phyloP scores from a whole-genome alignment of 306 rosid genomes.

The Vigna angularis region DNA sequence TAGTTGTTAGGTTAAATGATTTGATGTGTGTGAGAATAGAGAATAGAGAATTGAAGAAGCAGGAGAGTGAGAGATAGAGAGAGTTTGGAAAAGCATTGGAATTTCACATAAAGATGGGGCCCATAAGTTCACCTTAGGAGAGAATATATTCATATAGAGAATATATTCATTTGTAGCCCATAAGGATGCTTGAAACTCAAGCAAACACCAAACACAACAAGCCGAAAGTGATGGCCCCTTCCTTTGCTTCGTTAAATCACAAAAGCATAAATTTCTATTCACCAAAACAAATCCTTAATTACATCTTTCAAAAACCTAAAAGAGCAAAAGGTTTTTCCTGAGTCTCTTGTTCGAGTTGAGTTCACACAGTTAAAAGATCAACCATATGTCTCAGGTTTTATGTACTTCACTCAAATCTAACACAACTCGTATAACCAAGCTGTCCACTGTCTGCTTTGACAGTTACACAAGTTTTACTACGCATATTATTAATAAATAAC shows the following conservation, averaged over 20 bases:
- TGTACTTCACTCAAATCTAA: neutral
- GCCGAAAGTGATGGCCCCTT: slow-evolving; percentile 62
- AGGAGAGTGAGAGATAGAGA: neutral
- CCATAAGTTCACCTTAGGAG: slow-evolving; percentile 58
- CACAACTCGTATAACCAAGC: neutral
- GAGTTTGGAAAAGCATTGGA: slow-evolving; percentile 47
- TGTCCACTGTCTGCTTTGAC: neutral
- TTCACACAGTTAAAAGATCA: neutral
- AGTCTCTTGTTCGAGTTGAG: slow-evolving; percentile 32
- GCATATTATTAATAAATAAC: too few species aligned
- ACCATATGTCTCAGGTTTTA: neutral
- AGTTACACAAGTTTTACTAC: too few species aligned
- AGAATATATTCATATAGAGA: slow-evolving; percentile 93
- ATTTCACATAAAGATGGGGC: slow-evolving; percentile 66
- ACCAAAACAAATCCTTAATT: neutral
- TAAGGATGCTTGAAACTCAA: slow-evolving; percentile 95
- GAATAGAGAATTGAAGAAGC: too few species aligned
- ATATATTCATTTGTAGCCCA: slow-evolving; percentile 73
- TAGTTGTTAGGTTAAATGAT: too few species aligned
- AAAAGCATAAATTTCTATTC: slow-evolving; percentile 40
- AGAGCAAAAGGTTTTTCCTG: neutral
- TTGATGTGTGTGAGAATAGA: too few species aligned
- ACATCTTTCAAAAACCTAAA: neutral
- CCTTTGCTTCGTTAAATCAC: slow-evolving; percentile 69
- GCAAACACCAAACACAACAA: slow-evolving; percentile 67